Percentiles rank a stretch among this genome's conserved stretches.
Evolutionary conservation across 352 stramenopile species (phyloP).

Genomic region (Phytophthora sp.): DNA sequence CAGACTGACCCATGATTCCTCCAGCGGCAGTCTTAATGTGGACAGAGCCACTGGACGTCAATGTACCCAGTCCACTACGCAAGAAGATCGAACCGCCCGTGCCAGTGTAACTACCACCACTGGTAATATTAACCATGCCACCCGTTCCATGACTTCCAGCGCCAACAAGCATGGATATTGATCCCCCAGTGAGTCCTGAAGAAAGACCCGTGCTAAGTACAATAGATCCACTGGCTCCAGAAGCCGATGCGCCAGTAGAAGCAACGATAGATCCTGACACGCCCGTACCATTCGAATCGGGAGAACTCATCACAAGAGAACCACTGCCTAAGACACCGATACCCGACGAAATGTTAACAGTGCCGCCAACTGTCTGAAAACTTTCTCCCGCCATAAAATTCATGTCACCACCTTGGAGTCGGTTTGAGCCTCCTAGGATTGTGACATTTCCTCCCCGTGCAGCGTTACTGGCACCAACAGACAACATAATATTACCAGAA

Average conservation of each 20-base stretch:
- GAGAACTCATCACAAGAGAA: conserved; percentile 12
- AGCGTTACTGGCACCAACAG: conserved; percentile 32
- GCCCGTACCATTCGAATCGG: conserved; percentile 22
- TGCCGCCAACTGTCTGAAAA: conserved; percentile 15
- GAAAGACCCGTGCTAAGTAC: conserved; percentile 27
- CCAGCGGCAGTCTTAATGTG: conserved; percentile 25
- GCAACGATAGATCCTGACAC: conserved; percentile 24
- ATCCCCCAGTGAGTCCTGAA: conserved; percentile 24
- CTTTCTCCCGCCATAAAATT: conserved; percentile 29
- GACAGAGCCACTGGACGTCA: conserved; percentile 32
- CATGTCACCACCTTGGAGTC: conserved; percentile 20
- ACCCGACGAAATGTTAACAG: conserved; percentile 30
- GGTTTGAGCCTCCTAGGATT: conserved; percentile 20
- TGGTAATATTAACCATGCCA: conserved; percentile 30
- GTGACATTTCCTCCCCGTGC: conserved; percentile 32
- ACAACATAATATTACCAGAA: conserved; percentile 29
- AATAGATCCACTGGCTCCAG: conserved; percentile 36
- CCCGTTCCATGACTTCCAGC: conserved; percentile 24
- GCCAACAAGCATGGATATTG: conserved; percentile 33
- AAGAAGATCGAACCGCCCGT: conserved; percentile 37
- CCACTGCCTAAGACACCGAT: conserved; percentile 18
- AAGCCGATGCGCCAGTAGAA: conserved; percentile 21
- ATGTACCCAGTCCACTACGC: conserved; percentile 22
- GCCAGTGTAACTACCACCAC: conserved; percentile 26
- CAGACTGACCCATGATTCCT: conserved; percentile 29